Conservation (phyloP, 257 asterid genomes). For the Forsythia suspensa region DNA sequence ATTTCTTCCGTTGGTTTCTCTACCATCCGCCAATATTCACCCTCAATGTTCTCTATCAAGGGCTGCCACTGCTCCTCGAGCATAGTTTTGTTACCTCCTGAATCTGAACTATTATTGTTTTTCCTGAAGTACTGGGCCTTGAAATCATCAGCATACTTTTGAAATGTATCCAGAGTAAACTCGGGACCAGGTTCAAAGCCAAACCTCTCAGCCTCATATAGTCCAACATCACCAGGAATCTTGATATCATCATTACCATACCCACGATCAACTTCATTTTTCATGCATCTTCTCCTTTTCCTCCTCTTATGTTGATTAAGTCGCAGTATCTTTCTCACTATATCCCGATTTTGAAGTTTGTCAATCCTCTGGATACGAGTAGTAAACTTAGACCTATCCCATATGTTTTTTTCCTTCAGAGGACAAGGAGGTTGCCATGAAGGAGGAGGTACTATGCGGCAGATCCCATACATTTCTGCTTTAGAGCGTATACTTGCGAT, state of each 20-base stretch:
- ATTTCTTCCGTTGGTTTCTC: slow-evolving; percentile 92
- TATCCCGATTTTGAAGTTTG: slow-evolving; percentile 85
- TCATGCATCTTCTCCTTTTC: slow-evolving; percentile 71
- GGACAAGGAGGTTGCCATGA: slow-evolving; percentile 97
- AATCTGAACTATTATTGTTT: slow-evolving; percentile 23
- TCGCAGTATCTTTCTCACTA: slow-evolving; percentile 60
- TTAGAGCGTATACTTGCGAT: slow-evolving; percentile 79
- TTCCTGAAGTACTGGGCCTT: slow-evolving; percentile 72
- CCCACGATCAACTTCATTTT: slow-evolving; percentile 50
- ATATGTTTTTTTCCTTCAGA: slow-evolving; percentile 55
- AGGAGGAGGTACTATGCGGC: slow-evolving; percentile 97
- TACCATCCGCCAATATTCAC: slow-evolving; percentile 96
- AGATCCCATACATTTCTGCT: slow-evolving; percentile 87
- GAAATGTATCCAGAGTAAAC: slow-evolving; percentile 71
- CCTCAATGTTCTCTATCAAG: slow-evolving; percentile 78
- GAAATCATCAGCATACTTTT: slow-evolving; percentile 83
- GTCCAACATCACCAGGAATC: slow-evolving; percentile 46
- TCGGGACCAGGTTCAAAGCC: slow-evolving; percentile 99
- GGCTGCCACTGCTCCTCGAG: slow-evolving; percentile 60
- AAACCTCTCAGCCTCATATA: slow-evolving; percentile 62
- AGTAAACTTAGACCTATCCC: slow-evolving; percentile 72
- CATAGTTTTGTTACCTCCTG: slow-evolving; percentile 36
- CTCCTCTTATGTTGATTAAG: slow-evolving; percentile 60
- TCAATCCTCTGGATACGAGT: slow-evolving; percentile 93
- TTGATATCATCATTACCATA: slow-evolving; percentile 46